Percentiles rank a stretch among this genome's conserved stretches.
phyloP scores from a whole-genome alignment of 75 land plant species.

The Chamaecyparis obtusa region DNA sequence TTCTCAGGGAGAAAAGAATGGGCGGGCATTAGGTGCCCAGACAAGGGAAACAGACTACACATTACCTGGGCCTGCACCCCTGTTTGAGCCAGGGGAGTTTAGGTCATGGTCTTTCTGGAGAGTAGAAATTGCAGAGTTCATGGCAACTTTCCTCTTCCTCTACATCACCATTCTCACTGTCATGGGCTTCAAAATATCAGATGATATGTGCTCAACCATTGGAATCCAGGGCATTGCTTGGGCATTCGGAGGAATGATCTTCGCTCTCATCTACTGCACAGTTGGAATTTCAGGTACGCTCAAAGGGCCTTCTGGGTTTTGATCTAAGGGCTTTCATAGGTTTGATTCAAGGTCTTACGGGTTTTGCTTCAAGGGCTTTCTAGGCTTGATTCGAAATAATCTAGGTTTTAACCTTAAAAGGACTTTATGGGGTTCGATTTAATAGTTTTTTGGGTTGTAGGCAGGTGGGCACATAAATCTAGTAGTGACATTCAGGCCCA shows the following conservation, averaged over 20 bases:
- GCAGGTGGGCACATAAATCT: slow-evolving; percentile 27
- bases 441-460: slow-evolving; percentile 17
- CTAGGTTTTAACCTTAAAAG: too few species aligned
- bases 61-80: slow-evolving; percentile 50
- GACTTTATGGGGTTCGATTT: too few species aligned
- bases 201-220: slow-evolving; percentile 17
- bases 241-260: slow-evolving; percentile 33
- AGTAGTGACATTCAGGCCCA: slow-evolving; percentile 20
- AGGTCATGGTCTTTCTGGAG: too few species aligned
- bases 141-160: too few species aligned
- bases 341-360: too few species aligned
- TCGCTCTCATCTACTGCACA: slow-evolving; percentile 53
- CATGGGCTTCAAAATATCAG: too few species aligned
- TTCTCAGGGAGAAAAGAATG: too few species aligned
- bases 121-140: too few species aligned
- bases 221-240: slow-evolving; percentile 63
- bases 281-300: slow-evolving; percentile 56
- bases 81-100: slow-evolving; percentile 16
- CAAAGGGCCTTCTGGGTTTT: slow-evolving; percentile 23
- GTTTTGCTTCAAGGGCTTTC: too few species aligned
- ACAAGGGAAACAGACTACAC: slow-evolving; percentile 42
- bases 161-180: too few species aligned
- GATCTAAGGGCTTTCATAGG: not conserved
- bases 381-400: too few species aligned
- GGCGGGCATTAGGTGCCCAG: too few species aligned